Evolutionary conservation across 2,329 filamentous ascomycete species (phyloP).

Genomic region (Cladophialophora psammophila): DNA sequence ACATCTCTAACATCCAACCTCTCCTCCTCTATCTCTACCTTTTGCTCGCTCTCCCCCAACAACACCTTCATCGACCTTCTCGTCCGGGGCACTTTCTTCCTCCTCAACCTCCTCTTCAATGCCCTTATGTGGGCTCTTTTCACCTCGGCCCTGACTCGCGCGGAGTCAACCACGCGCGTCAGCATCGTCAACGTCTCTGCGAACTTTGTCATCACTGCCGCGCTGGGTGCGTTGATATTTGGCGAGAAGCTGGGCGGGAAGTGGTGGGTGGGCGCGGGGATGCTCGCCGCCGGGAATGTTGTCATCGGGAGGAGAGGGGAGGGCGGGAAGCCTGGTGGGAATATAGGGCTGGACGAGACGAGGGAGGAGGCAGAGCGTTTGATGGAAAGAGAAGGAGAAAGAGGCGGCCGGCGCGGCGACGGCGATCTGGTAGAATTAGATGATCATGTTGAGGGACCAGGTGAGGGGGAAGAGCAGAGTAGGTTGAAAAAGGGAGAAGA

Average conservation of each 20-base stretch:
- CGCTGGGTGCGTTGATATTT: constrained; percentile 66
- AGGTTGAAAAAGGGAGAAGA: constrained; percentile 30
- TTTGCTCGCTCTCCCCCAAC: constrained; percentile 54
- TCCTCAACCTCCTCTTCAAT: constrained; percentile 68
- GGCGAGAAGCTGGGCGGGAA: constrained; percentile 61
- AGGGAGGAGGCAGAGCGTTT: constrained; percentile 31
- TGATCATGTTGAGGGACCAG: constrained; percentile 5
- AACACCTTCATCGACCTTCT: constrained; percentile 56
- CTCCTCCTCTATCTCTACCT: constrained; percentile 54
- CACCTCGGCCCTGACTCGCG: constrained; percentile 67
- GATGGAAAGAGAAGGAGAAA: constrained; percentile 17
- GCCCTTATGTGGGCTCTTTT: constrained; percentile 71
- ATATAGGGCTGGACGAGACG: constrained; percentile 25
- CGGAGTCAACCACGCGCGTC: constrained; percentile 67
- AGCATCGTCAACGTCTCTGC: constrained; percentile 69
- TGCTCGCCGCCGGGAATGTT: constrained; percentile 68
- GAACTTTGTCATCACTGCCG: constrained; percentile 68
- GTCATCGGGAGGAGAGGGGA: constrained; percentile 67
- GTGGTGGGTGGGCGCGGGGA: constrained; percentile 68
- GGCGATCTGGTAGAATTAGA: constrained; percentile 35
- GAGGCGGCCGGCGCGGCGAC: constrained; percentile 11
- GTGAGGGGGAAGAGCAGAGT: constrained; percentile 19
- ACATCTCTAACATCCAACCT: constrained; percentile 64
- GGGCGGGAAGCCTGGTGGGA: constrained; percentile 26
- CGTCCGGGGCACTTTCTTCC: constrained; percentile 63